Evolutionary conservation across 208 protist species (phyloP), one percentile per base, ranked within the genome.

Genomic region (Trypanosoma boissoni): DNA sequence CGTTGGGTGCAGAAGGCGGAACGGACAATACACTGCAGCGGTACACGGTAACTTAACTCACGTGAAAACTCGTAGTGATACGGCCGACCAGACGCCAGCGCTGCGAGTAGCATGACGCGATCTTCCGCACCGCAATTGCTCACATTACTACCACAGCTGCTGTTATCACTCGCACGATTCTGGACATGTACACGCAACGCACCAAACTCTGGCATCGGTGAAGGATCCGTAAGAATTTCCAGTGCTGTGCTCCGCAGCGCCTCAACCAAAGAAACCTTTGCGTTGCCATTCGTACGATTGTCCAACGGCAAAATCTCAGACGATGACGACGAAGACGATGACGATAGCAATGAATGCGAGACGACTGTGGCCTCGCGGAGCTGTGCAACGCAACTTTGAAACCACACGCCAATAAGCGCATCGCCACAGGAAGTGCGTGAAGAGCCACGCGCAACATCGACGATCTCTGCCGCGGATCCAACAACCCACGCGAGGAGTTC

Each of bases 401-500:
- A 70, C 64, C 64, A 70, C 55, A 70, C 36, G 21, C 64, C 64
- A n/a, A 63, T 29, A 27, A 39, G 37, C 37, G 41, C 49, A 37
- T 14, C 39, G 2, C 46, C 56, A 23, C 27, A 26, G 37, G 54
- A 39, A 1, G 9, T n/a, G n/a, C n/a, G n/a, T n/a, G n/a, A n/a
- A n/a, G n/a, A n/a, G n/a, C n/a, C n/a, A 36, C 18, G 28, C 27
- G 6, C 21, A 16, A 62, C 2, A n/a, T 62, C 54, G 4, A 36
- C 21, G 37, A 68, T 42, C 53, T 76, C 64, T 18, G 58, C 64
- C 5, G 67, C 18, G 18, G 70, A 76, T 23, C 64, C 53, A 36
- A 76, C 21, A 42, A 64, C 27, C 70, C 70, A 76, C 12, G 53
- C 49, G 50, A 76, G 43, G 18, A 76, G 18, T 32, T 69, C 44